A percentile compares a stretch with the other conserved stretches of the same genome.
Evolutionary conservation across 306 rosid species (phyloP).

Genomic region (Rubus parviflorus): DNA sequence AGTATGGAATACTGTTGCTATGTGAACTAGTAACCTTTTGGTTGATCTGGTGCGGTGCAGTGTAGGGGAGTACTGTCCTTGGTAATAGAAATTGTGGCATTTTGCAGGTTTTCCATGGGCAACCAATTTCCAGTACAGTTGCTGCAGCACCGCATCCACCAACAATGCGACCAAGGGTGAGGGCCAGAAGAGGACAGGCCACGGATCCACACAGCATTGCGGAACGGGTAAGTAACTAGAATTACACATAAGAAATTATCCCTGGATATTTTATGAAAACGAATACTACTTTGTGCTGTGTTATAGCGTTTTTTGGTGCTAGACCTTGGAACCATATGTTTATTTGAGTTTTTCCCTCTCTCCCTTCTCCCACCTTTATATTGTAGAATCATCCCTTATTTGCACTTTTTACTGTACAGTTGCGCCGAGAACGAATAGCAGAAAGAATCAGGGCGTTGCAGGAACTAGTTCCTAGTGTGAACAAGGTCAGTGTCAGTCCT

Average conservation of each 20-base stretch:
- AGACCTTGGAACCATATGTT: constrained; percentile 10
- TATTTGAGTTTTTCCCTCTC: background rate
- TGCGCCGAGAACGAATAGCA: constrained; percentile 97
- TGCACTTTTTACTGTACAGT: constrained; percentile 43
- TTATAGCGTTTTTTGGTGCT: constrained; percentile 4
- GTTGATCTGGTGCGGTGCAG: background rate
- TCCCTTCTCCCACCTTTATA: constrained; percentile 3
- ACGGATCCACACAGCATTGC: constrained; percentile 99
- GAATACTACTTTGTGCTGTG: constrained; percentile 7
- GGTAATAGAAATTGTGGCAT: constrained; percentile 21
- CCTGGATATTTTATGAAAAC: constrained; percentile 15
- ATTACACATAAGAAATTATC: constrained; percentile 10
- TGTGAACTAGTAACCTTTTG: background rate
- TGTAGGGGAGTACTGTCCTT: background rate
- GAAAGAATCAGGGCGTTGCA: constrained; percentile 98
- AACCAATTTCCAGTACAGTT: constrained; percentile 59
- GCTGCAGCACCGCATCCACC: constrained; percentile 81
- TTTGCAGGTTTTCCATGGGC: constrained; percentile 80
- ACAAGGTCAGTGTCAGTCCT: constrained; percentile 57
- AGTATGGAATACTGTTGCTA: background rate
- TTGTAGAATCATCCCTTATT: constrained; percentile 3
- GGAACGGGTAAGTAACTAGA: constrained; percentile 67
- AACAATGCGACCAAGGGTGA: constrained; percentile 90
- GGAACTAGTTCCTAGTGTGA: constrained; percentile 94
- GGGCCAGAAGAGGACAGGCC: constrained; percentile 99